These are phyloP conservation scores for Calycina herbarum DNA, from an alignment of 2,329 filamentous ascomycete species.

Conservation along the genomic window DNA sequence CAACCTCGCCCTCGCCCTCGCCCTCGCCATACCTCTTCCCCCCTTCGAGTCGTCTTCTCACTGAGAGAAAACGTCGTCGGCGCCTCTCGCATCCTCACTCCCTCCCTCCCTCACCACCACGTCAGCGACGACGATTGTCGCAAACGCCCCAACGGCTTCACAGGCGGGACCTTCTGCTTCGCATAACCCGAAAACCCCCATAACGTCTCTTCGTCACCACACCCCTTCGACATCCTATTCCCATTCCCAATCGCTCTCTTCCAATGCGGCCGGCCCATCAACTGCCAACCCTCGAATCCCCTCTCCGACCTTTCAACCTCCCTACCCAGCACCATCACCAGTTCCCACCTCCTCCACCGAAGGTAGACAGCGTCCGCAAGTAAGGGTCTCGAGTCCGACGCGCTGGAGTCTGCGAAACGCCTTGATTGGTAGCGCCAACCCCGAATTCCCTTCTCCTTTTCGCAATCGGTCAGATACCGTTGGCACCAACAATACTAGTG, in stretches of 20 bases:
- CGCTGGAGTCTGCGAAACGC: constrained; percentile 38
- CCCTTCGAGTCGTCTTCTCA: neutral
- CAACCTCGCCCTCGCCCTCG: too few relatives aligned
- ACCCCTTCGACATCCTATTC: constrained; percentile 5
- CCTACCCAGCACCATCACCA: constrained; percentile 31
- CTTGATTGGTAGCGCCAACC: constrained; percentile 28
- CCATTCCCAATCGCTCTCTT: constrained; percentile 9
- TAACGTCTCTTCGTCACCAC: constrained; percentile 17
- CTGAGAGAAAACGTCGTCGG: neutral
- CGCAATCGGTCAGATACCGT: constrained; percentile 31
- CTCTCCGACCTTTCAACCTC: constrained; percentile 34
- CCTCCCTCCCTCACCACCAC: neutral
- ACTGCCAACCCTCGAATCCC: constrained; percentile 32
- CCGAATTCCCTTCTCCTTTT: constrained; percentile 32
- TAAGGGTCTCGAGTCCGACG: constrained; percentile 48
- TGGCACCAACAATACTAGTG: constrained; percentile 24
- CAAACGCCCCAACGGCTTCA: constrained; percentile 34
- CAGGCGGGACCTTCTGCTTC: constrained; percentile 28
- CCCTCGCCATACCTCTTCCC: neutral
- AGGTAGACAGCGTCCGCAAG: constrained; percentile 24
- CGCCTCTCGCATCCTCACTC: neutral
- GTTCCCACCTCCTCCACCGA: constrained; percentile 19
- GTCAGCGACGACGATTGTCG: constrained; percentile 21
- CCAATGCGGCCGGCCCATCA: constrained; percentile 23
- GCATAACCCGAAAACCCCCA: constrained; percentile 23